Evolutionary conservation across 257 asterid species (phyloP), one percentile per base, ranked within the genome.

Genomic region (Orobanche coerulescens): DNA sequence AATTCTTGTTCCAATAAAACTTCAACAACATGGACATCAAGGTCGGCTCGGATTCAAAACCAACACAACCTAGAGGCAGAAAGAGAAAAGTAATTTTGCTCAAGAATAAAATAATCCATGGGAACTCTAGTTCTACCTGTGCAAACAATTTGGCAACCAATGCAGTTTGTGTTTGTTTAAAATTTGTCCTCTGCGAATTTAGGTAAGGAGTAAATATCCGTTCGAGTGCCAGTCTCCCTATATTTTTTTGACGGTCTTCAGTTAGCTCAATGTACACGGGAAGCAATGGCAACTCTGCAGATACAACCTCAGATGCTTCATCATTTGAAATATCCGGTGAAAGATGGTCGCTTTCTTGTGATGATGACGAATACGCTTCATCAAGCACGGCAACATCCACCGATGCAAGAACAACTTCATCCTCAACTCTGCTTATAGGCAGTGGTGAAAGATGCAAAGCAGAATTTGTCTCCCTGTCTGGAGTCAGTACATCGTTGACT

Each of bases 131-230:
- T 51, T 81, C 79, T 64, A 91, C 97, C 97, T 81, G 95, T 48
- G 95, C 94, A 68, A 87, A 85, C 85, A 93, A 79, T 51, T 96
- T 87, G 58, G 97, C 90, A 55, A 89, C 82, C 79, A 93, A 72
- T 61, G 86, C 81, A 77, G 81, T 82, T 71, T 87, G 97, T 76
- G 88, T 81, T 67, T 86, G 86, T 76, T 77, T 83, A 69, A 68
- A 61, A 65, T 82, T 84, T 59, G 86, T 65, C 69, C 72, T 83
- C 70, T 66, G 78, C 37, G 82, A 72, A 71, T 74, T 70, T 79
- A 76, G 81, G 75, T 81, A 82, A 13, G 84, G 75, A 67, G 81
- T 78, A 73, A 93, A 76, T 69, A 93, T 79, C 70, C 92, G 85
- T 72, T 78, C 84, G 61, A 86, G 77, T 58, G 92, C 96, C 75